Conservation (phyloP, 345 rosid species). For the Citrus mangshanensis region DNA sequence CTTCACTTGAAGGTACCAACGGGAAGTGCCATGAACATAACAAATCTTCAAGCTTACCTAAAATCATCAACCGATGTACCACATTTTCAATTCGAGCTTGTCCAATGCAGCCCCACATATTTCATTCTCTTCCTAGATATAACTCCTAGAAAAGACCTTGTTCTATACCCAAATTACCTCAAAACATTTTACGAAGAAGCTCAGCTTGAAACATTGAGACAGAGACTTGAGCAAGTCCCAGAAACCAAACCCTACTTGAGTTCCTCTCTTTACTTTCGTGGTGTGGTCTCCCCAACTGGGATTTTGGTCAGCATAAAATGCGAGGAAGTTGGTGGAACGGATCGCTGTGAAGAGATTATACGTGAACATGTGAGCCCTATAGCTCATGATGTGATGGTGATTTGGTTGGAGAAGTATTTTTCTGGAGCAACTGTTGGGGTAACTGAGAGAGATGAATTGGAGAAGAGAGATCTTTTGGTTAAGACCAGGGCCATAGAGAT, state of each 20-base stretch:
- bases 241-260: conserved; percentile 22
- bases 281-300: conserved; percentile 17
- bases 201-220: conserved; percentile 11
- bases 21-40: conserved; percentile 15
- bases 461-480: conserved; percentile 22
- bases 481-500: conserved; percentile 21
- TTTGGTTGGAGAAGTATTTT: conserved; percentile 17
- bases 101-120: conserved; percentile 17
- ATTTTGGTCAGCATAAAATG: conserved; percentile 20
- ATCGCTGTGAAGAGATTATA: conserved; percentile 3
- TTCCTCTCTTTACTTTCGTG: conserved; percentile 26
- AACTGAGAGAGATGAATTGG: conserved; percentile 14
- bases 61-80: conserved; percentile 24
- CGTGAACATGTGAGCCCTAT: neutral
- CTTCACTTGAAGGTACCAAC: conserved; percentile 15
- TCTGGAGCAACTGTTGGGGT: neutral
- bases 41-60: conserved; percentile 21
- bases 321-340: neutral
- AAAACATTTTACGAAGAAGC: conserved; percentile 14
- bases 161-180: conserved; percentile 23
- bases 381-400: conserved; percentile 11
- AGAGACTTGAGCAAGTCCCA: conserved; percentile 16
- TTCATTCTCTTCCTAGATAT: conserved; percentile 19
- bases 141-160: conserved; percentile 21
- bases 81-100: conserved; percentile 23